Conservation (phyloP, 768 basidiomycete genomes). For the Candolleomyces efflorescens region DNA sequence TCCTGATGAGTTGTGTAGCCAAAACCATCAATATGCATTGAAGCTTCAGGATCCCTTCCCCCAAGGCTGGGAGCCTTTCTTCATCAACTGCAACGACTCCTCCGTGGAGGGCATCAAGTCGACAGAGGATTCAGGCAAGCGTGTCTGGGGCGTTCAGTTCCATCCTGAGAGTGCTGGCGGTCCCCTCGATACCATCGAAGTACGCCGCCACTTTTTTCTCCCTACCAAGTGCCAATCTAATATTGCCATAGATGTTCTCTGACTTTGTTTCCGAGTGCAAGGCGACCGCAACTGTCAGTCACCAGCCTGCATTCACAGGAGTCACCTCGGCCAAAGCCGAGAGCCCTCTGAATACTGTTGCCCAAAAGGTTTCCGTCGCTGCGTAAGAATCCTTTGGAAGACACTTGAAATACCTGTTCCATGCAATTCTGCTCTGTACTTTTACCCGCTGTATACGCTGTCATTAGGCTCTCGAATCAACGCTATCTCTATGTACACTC, state of each 20-base stretch:
- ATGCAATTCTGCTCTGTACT: not conserved
- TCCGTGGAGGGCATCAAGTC: constrained; percentile 99
- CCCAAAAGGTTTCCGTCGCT: constrained; percentile 10
- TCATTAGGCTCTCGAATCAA: not conserved
- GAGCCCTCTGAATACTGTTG: constrained; percentile 17
- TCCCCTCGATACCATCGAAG: constrained; percentile 98
- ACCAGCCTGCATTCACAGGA: constrained; percentile 14
- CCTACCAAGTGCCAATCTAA: not conserved
- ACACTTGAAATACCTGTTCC: not conserved
- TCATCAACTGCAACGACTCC: constrained; percentile 99
- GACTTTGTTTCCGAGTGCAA: constrained; percentile 86
- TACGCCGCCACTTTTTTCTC: constrained; percentile 35
- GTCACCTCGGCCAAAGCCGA: constrained; percentile 15
- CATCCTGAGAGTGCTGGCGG: constrained; percentile 98
- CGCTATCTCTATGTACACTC: not conserved
- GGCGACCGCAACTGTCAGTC: constrained; percentile 37
- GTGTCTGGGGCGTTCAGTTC: constrained; percentile 98
- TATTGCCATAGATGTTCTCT: constrained; percentile 76
- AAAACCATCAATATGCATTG: constrained; percentile 99
- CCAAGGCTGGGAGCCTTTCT: constrained; percentile 96
- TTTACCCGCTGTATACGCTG: not conserved
- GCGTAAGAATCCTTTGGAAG: constrained; percentile 6
- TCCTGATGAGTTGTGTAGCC: constrained; percentile 37
- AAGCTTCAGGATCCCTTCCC: constrained; percentile 94
- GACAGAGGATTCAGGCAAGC: constrained; percentile 81